phyloP scores from a whole-genome alignment of 2,329 filamentous ascomycete species.

The Apiospora koreana region DNA sequence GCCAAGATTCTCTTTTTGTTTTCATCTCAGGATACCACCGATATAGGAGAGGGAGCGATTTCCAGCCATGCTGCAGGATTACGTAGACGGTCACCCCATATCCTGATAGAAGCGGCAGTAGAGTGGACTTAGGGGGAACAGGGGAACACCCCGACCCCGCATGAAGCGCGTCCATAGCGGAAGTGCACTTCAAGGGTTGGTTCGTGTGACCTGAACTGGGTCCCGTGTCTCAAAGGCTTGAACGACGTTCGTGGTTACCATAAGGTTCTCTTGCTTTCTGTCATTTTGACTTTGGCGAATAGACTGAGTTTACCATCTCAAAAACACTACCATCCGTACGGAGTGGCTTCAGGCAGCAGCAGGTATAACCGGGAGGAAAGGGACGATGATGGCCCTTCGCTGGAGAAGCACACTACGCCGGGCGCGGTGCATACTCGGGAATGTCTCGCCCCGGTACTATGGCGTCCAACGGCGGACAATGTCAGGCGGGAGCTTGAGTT shows the following conservation, averaged over 20 bases:
- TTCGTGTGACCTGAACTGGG: background rate
- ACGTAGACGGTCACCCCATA: background rate
- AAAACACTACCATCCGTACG: background rate
- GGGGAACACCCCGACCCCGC: background rate
- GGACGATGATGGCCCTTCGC: background rate
- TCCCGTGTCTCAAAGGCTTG: background rate
- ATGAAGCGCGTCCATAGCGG: background rate
- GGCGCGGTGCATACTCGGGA: background rate
- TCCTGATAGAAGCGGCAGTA: background rate
- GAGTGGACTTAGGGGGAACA: background rate
- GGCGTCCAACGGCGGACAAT: conserved; percentile 20
- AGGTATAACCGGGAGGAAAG: background rate
- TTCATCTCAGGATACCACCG: background rate
- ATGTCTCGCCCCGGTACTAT: background rate
- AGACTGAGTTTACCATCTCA: too few relatives aligned
- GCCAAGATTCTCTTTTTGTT: background rate
- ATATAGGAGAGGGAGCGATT: background rate
- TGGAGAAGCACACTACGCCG: background rate
- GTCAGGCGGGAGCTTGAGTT: conserved; percentile 30
- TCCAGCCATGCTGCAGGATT: background rate
- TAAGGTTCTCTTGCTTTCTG: background rate
- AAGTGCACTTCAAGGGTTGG: background rate
- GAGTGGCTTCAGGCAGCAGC: background rate
- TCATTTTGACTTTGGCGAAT: background rate
- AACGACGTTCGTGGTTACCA: background rate